A percentile compares a stretch with the other conserved stretches of the same genome.
phyloP scores from a whole-genome alignment of 2,329 filamentous ascomycete genomes.

The Cladosporium oxysporum region DNA sequence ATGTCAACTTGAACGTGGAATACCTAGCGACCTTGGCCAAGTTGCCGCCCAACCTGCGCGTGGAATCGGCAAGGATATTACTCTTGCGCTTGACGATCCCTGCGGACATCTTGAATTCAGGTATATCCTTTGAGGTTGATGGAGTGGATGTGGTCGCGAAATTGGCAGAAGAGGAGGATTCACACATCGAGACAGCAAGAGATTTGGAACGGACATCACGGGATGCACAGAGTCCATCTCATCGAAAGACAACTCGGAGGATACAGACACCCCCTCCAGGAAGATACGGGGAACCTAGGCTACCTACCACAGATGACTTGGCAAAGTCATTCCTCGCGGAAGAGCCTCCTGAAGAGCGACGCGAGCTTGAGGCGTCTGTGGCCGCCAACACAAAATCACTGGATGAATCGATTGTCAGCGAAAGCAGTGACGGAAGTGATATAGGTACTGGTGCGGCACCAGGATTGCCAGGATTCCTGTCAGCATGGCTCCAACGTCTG shows the following conservation, averaged over 20 bases:
- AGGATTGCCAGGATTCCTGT: constrained; percentile 69
- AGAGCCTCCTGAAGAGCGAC: constrained; percentile 65
- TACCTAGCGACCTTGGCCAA: constrained; percentile 42
- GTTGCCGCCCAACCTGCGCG: constrained; percentile 69
- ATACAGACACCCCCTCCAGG: constrained; percentile 35
- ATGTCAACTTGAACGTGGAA: constrained; percentile 79
- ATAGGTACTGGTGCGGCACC: constrained; percentile 71
- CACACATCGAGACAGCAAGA: constrained; percentile 13
- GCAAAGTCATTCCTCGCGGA: constrained; percentile 77
- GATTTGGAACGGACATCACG: constrained; percentile 29
- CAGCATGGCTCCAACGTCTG: constrained; percentile 72
- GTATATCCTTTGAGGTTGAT: constrained; percentile 78
- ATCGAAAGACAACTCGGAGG: constrained; percentile 38
- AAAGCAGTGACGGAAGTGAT: constrained; percentile 58
- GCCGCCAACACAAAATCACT: constrained; percentile 58
- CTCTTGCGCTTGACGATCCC: constrained; percentile 80
- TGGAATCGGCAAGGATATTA: constrained; percentile 73
- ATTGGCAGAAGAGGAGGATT: constrained; percentile 26
- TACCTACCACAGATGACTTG: constrained; percentile 72
- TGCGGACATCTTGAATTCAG: constrained; percentile 81
- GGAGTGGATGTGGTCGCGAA: constrained; percentile 68
- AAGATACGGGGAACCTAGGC: constrained; percentile 37
- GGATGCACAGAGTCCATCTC: constrained; percentile 34
- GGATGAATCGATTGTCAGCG: constrained; percentile 59
- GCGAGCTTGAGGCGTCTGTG: constrained; percentile 68